Evolutionary conservation across 2,329 filamentous ascomycete genomes (phyloP).

Genomic region (Fusarium citri): DNA sequence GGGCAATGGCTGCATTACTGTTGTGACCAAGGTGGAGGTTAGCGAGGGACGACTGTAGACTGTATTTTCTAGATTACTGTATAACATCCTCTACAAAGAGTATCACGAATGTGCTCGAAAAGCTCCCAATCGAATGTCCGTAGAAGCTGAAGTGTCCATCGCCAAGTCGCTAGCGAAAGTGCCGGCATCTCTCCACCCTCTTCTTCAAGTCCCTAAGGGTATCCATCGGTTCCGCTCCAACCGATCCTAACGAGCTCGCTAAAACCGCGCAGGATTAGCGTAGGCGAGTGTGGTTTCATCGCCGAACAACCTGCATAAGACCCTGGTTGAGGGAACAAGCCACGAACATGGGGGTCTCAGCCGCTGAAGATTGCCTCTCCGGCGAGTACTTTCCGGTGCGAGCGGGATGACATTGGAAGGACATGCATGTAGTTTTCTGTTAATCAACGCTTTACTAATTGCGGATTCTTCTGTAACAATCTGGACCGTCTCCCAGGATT

Average conservation of each 20-base stretch:
- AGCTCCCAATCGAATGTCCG: too few species aligned
- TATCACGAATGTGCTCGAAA: too few species aligned
- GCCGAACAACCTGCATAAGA: slow-evolving; percentile 6
- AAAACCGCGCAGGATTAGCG: background rate
- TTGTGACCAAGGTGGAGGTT: slow-evolving; percentile 47
- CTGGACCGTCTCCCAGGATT: background rate
- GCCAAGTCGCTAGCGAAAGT: background rate
- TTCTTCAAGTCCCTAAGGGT: background rate
- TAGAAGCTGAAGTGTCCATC: background rate
- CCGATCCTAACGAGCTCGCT: slow-evolving; percentile 1
- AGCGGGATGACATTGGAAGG: background rate
- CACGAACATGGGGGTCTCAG: background rate
- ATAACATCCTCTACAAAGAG: background rate
- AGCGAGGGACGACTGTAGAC: slow-evolving; percentile 5
- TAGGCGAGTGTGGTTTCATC: slow-evolving; percentile 24
- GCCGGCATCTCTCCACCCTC: background rate
- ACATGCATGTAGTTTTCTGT: background rate
- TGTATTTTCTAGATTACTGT: background rate
- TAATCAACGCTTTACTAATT: background rate
- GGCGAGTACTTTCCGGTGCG: background rate
- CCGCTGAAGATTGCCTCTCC: background rate
- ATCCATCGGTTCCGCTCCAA: slow-evolving; percentile 6
- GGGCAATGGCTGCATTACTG: slow-evolving; percentile 41
- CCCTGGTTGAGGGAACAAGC: background rate
- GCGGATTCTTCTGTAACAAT: background rate